A percentile compares a stretch with the other conserved stretches of the same genome.
These are phyloP conservation scores for Erucastrum elatum DNA, from an alignment of 345 rosid species.

Conservation along the genomic window DNA sequence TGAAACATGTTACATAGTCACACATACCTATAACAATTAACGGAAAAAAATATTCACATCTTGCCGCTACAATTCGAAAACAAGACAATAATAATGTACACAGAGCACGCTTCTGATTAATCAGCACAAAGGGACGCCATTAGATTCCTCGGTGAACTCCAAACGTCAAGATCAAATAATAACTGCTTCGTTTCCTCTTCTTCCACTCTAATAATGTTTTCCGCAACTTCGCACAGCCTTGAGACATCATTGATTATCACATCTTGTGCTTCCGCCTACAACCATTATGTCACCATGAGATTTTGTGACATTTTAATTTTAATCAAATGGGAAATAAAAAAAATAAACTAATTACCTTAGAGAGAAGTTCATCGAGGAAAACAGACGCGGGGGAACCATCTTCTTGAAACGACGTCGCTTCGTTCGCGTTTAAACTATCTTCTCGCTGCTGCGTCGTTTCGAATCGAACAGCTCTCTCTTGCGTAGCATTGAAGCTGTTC, in stretches of 20 bases:
- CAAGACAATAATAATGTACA: background rate
- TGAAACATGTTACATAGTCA: background rate
- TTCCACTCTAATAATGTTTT: conserved; percentile 52
- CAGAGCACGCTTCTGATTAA: background rate
- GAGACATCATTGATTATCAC: conserved; percentile 52
- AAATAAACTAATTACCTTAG: conserved; percentile 54
- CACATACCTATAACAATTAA: background rate
- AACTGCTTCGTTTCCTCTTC: conserved; percentile 45
- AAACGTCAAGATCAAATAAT: conserved; percentile 58
- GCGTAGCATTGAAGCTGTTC: conserved; percentile 51
- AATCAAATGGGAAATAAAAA: background rate
- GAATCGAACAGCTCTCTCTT: conserved; percentile 43
- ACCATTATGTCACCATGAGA: conserved; percentile 7
- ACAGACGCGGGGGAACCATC: conserved; percentile 35
- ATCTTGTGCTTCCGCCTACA: conserved; percentile 62
- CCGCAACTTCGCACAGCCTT: conserved; percentile 68
- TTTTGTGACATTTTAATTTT: background rate
- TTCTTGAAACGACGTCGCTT: conserved; percentile 31
- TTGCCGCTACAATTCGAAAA: background rate
- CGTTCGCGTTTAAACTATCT: conserved; percentile 18
- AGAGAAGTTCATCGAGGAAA: conserved; percentile 53
- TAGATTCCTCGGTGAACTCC: conserved; percentile 70
- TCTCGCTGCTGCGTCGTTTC: conserved; percentile 23
- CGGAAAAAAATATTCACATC: background rate
- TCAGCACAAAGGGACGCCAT: conserved; percentile 64